Conservation (phyloP, 768 basidiomycete genomes). For the Lactarius indigo region DNA sequence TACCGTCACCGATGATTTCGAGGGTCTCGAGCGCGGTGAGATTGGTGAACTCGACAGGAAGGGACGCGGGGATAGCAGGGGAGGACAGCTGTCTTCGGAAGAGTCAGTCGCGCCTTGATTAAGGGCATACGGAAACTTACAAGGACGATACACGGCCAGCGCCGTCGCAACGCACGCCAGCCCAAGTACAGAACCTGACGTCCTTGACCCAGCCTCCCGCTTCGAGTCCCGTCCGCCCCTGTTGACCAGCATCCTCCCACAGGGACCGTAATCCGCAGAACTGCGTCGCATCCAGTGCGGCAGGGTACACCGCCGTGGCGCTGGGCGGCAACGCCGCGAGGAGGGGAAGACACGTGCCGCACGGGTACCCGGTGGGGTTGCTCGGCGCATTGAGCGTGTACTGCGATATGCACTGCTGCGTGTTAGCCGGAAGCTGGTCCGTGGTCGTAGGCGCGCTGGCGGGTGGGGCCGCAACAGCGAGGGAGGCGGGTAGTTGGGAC, state of each 20-base stretch:
- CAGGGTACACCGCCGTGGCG: constrained; percentile 31
- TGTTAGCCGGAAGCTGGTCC: constrained; percentile 36
- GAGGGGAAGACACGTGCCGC: constrained; percentile 42
- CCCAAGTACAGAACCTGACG: constrained; percentile 45
- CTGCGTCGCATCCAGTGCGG: constrained; percentile 40
- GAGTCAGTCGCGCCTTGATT: constrained; percentile 6
- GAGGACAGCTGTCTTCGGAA: constrained; percentile 38
- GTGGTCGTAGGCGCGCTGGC: constrained; percentile 28
- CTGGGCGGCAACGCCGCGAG: constrained; percentile 37
- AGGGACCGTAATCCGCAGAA: constrained; percentile 47
- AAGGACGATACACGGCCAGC: constrained; percentile 40
- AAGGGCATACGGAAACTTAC: constrained; percentile 33
- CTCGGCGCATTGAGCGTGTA: constrained; percentile 44
- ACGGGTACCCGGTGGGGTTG: constrained; percentile 43
- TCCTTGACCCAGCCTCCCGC: constrained; percentile 46
- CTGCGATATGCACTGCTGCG: constrained; percentile 45
- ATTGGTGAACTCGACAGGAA: constrained; percentile 41
- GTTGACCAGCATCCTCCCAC: constrained; percentile 37
- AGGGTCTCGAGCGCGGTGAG: constrained; percentile 40
- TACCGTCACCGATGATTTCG: constrained; percentile 40
- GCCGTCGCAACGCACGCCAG: constrained; percentile 42
- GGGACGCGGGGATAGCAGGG: constrained; percentile 44
- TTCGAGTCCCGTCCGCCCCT: constrained; percentile 39
- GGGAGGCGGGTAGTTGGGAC: constrained; percentile 7
- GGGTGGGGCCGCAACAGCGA: constrained; percentile 22